These are phyloP conservation scores for Spinacia oleracea DNA, from an alignment of 179 eudicot genomes.

Conservation along the genomic window DNA sequence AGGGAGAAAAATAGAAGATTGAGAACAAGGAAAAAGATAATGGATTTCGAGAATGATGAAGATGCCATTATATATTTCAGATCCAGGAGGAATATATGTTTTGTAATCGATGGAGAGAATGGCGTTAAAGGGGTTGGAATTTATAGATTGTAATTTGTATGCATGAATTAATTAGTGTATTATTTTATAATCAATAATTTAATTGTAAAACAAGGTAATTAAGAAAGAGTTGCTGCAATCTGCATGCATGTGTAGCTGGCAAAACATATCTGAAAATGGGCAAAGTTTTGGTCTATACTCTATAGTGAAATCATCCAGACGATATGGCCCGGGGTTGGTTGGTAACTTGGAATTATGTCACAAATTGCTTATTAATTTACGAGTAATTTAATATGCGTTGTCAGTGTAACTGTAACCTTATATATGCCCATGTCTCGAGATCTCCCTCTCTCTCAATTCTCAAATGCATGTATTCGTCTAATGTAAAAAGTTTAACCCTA, in stretches of 20 bases:
- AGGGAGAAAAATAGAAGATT: conserved; percentile 53
- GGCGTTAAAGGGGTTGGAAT: background rate
- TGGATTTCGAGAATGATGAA: conserved; percentile 16
- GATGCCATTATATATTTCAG: too few species aligned
- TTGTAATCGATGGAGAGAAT: background rate
- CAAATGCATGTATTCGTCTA: too few species aligned
- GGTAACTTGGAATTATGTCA: background rate
- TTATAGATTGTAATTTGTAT: background rate
- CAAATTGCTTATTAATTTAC: background rate
- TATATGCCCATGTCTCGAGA: too few species aligned
- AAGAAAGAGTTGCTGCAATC: background rate
- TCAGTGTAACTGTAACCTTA: too few species aligned
- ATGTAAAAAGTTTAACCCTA: too few species aligned
- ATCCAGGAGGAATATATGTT: background rate
- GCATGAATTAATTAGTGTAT: background rate
- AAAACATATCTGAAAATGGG: background rate
- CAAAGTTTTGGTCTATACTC: background rate
- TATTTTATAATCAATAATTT: too few species aligned
- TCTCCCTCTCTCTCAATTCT: too few species aligned
- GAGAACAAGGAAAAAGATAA: conserved; percentile 32
- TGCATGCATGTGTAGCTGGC: conserved; percentile 7
- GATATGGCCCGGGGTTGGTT: too few species aligned
- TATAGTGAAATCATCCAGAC: background rate
- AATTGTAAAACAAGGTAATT: too few species aligned
- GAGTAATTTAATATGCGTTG: too few species aligned